These are phyloP conservation scores for Myxozyma kluyveri DNA, from an alignment of 805 yeast species.

Conservation along the genomic window DNA sequence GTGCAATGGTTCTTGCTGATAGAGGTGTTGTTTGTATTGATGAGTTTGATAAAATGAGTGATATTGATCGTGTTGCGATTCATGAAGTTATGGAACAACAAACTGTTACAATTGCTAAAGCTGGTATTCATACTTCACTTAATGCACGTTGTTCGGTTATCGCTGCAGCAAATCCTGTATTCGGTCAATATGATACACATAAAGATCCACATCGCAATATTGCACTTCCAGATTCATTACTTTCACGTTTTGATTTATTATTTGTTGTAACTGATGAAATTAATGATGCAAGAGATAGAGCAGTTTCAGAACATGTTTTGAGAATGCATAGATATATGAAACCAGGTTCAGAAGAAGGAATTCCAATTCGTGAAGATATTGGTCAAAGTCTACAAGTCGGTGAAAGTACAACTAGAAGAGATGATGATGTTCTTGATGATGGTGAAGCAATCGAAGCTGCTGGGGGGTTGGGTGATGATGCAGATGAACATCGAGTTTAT, in stretches of 20 bases:
- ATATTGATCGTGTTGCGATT: constrained; percentile 93
- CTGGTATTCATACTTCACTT: constrained; percentile 94
- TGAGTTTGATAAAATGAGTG: constrained; percentile 98
- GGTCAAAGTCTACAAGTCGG: constrained; percentile 79
- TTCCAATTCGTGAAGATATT: constrained; percentile 76
- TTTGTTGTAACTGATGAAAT: constrained; percentile 97
- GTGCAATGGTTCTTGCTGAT: constrained; percentile 99
- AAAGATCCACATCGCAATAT: constrained; percentile 95
- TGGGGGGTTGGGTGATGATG: constrained; percentile 48
- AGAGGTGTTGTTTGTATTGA: constrained; percentile 97
- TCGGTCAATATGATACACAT: constrained; percentile 93
- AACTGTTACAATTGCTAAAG: constrained; percentile 95
- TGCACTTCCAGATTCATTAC: constrained; percentile 91
- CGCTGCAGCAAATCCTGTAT: constrained; percentile 97
- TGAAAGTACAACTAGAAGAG: constrained; percentile 48
- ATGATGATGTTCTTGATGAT: constrained; percentile 45
- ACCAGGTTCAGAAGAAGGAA: constrained; percentile 86
- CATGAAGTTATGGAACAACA: constrained; percentile 99
- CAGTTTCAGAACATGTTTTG: constrained; percentile 89
- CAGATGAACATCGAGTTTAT: constrained; percentile 49
- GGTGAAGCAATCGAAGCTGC: constrained; percentile 46
- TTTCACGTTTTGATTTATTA: constrained; percentile 93
- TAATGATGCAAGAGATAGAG: constrained; percentile 75
- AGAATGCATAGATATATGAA: constrained; percentile 89
- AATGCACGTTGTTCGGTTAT: constrained; percentile 95